Conservation (phyloP, 495 filamentous ascomycete species). For the Glarea lozoyensis region DNA sequence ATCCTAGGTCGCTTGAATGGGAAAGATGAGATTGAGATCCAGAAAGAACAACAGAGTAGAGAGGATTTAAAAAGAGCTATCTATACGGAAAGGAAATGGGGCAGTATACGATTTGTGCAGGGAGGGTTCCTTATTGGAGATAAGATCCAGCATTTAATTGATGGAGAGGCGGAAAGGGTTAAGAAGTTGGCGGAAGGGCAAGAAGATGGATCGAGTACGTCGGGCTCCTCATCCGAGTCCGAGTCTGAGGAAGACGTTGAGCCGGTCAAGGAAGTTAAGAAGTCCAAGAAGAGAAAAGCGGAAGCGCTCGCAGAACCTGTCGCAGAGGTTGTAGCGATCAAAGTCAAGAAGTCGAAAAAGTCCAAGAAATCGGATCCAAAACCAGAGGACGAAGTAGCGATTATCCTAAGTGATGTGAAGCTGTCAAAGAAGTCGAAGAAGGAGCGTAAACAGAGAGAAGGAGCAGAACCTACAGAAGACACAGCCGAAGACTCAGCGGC, state of each 20-base stretch:
- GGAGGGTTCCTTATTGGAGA: conserved; percentile 74
- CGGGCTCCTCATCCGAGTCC: conserved; percentile 2
- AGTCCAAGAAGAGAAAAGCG: conserved; percentile 16
- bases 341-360: conserved; percentile 17
- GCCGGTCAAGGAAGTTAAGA: conserved; percentile 8
- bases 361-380: neutral
- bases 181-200: conserved; percentile 6
- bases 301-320: conserved; percentile 9
- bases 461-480: conserved; percentile 7
- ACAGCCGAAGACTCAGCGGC: conserved; percentile 15
- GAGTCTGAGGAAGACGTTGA: conserved; percentile 12
- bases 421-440: conserved; percentile 11
- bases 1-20: conserved; percentile 85
- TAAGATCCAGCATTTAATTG: conserved; percentile 30
- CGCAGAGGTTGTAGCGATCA: conserved; percentile 12
- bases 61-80: conserved; percentile 55
- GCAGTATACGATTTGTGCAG: conserved; percentile 67
- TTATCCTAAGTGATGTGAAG: neutral
- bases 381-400: neutral
- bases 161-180: conserved; percentile 20
- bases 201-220: conserved; percentile 2
- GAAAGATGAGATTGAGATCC: conserved; percentile 58
- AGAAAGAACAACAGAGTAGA: conserved; percentile 52
- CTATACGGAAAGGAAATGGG: conserved; percentile 62
- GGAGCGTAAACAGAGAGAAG: conserved; percentile 23